A percentile compares a stretch with the other conserved stretches of the same genome.
phyloP scores from a whole-genome alignment of 495 filamentous ascomycete species.

The Tuber umbilicatum region DNA sequence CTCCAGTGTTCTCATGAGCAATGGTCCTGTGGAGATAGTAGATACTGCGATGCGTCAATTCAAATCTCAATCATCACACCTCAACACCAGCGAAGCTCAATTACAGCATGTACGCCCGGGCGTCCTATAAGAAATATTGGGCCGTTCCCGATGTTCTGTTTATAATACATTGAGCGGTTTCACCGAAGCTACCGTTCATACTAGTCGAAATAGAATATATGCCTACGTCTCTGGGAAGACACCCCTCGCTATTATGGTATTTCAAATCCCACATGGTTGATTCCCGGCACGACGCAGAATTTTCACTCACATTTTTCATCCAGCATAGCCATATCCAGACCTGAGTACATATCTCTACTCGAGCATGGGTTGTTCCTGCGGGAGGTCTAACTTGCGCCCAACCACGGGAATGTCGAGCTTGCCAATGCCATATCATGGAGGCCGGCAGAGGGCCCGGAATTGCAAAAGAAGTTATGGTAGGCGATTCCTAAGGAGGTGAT shows the following conservation, averaged over 20 bases:
- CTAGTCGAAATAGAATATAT: conserved; percentile 92
- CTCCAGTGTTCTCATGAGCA: conserved; percentile 89
- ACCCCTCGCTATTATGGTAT: conserved; percentile 77
- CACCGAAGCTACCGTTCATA: conserved; percentile 85
- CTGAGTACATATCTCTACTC: conserved; percentile 94
- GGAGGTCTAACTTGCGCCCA: conserved; percentile 83
- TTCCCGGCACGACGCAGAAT: conserved; percentile 85
- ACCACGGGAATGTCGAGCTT: conserved; percentile 80
- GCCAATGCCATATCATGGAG: conserved; percentile 84
- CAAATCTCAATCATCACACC: conserved; percentile 75
- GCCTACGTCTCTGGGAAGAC: conserved; percentile 73
- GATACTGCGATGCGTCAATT: conserved; percentile 91
- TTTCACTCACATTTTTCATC: conserved; percentile 94
- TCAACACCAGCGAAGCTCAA: conserved; percentile 88
- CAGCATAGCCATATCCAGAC: conserved; percentile 85
- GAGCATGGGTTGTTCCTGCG: conserved; percentile 82
- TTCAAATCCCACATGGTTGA: conserved; percentile 63
- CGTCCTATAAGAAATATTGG: conserved; percentile 67
- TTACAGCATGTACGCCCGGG: conserved; percentile 70
- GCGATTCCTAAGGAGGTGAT: conserved; percentile 90
- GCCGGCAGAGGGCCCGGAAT: conserved; percentile 64
- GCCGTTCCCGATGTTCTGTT: conserved; percentile 89
- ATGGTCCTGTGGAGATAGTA: conserved; percentile 72
- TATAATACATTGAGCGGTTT: conserved; percentile 77
- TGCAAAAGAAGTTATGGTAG: conserved; percentile 91